phyloP scores from a whole-genome alignment of 169 alveolate genomes.

The Plasmodium ovale region DNA sequence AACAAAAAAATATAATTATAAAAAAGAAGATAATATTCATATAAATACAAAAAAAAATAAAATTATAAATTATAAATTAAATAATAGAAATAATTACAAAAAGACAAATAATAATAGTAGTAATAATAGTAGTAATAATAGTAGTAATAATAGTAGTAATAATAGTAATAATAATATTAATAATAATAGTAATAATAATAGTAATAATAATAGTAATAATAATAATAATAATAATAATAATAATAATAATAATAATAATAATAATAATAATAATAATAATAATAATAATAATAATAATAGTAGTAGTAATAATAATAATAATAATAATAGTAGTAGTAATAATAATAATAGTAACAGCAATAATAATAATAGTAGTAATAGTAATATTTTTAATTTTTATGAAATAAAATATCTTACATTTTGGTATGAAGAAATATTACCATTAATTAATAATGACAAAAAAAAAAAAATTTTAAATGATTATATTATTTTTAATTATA shows the following conservation, averaged over 20 bases:
- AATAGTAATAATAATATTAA: too few species aligned
- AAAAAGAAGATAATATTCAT: background rate
- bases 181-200: background rate
- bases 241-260: background rate
- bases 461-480: constrained; percentile 41
- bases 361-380: background rate
- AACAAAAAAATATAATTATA: background rate
- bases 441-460: constrained; percentile 60
- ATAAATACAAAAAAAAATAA: background rate
- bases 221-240: background rate
- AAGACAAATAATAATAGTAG: background rate
- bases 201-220: background rate
- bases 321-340: background rate
- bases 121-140: background rate
- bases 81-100: background rate
- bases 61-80: background rate
- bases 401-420: constrained; percentile 40
- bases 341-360: background rate
- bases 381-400: background rate
- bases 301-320: background rate
- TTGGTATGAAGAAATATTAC: constrained; percentile 73
- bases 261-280: background rate
- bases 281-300: background rate
- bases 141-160: background rate
- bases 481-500: constrained; percentile 15